phyloP scores from a whole-genome alignment of 768 basidiomycete genomes.

The Panellus pusillus region DNA sequence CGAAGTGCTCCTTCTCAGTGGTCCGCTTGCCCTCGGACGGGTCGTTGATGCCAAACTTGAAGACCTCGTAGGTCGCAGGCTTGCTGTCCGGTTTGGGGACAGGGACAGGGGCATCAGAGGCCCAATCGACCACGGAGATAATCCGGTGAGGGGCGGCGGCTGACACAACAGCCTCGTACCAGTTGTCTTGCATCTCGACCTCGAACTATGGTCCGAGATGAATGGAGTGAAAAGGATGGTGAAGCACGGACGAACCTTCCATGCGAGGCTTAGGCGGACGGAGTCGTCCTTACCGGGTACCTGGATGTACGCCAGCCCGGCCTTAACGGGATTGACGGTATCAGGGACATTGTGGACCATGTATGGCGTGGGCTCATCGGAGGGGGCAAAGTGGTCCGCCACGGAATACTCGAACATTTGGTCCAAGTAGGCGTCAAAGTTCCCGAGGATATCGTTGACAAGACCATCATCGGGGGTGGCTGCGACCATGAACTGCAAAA shows the following conservation, averaged over 20 bases:
- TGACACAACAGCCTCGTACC: conserved; percentile 91
- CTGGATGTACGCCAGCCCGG: conserved; percentile 77
- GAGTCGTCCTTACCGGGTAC: conserved; percentile 65
- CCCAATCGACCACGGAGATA: conserved; percentile 93
- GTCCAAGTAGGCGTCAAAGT: conserved; percentile 50
- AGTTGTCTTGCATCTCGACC: conserved; percentile 92
- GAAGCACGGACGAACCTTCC: conserved; percentile 58
- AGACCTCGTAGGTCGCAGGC: conserved; percentile 67
- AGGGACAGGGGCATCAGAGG: conserved; percentile 68
- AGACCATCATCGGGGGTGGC: conserved; percentile 59
- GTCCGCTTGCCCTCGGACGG: conserved; percentile 67
- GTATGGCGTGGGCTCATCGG: conserved; percentile 39
- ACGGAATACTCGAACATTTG: conserved; percentile 44
- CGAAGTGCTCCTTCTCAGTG: conserved; percentile 65
- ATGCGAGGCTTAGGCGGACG: conserved; percentile 72
- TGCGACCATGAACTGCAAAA: conserved; percentile 77
- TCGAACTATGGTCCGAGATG: conserved; percentile 55
- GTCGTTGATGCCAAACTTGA: conserved; percentile 84
- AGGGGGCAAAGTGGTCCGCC: conserved; percentile 46
- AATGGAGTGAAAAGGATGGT: not conserved
- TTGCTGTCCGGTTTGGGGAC: conserved; percentile 31
- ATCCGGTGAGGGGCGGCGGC: conserved; percentile 73
- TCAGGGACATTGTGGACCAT: conserved; percentile 67
- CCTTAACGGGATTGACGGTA: conserved; percentile 78
- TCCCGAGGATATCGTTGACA: conserved; percentile 46